phyloP scores from a whole-genome alignment of 805 yeast genomes.

The Lipomyces kockii region DNA sequence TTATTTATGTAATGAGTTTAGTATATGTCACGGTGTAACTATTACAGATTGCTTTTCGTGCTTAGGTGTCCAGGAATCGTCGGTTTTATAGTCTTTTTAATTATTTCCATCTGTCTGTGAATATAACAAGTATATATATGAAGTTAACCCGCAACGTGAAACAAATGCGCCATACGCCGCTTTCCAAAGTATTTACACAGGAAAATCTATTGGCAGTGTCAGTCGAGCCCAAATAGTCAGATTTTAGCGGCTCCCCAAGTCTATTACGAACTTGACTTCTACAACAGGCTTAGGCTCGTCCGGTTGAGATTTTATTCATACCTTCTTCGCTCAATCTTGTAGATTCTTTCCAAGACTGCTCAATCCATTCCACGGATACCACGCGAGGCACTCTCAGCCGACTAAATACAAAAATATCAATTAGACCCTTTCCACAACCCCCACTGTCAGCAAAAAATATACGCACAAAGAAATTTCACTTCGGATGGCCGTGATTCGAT shows the following conservation, averaged over 20 bases:
- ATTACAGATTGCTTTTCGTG: background rate
- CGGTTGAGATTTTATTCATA: slow-evolving; percentile 7
- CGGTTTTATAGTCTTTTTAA: background rate
- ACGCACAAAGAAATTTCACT: background rate
- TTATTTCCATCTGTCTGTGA: background rate
- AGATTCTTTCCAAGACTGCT: slow-evolving; percentile 44
- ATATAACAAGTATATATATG: background rate
- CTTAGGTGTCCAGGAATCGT: background rate
- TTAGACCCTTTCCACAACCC: background rate
- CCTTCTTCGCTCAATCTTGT: slow-evolving; percentile 40
- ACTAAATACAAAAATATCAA: background rate
- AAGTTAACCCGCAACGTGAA: too few relatives aligned
- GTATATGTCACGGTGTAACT: background rate
- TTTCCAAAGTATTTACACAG: background rate
- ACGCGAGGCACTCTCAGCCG: slow-evolving; percentile 38
- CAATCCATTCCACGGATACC: slow-evolving; percentile 49
- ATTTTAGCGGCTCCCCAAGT: background rate
- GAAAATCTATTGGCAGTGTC: background rate
- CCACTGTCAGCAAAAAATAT: background rate
- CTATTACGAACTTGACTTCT: background rate
- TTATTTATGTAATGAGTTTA: background rate
- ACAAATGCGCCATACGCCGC: background rate
- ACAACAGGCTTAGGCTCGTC: background rate
- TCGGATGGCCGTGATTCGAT: background rate
- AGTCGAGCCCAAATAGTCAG: background rate